These are phyloP conservation scores for Camellia granthamiana DNA, from an alignment of 148 eudicot species.

Conservation along the genomic window DNA sequence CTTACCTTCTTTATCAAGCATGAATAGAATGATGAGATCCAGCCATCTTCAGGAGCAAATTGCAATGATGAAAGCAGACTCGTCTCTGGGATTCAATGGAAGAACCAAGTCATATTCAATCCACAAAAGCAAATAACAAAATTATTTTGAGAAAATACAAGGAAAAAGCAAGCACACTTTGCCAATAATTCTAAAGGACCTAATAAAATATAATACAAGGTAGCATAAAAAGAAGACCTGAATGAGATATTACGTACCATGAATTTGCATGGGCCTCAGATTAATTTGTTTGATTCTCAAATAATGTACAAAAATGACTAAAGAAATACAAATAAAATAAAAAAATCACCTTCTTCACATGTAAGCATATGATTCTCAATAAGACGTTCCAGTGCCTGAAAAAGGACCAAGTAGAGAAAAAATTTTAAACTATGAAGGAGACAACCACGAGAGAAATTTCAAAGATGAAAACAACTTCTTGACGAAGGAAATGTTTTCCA, in stretches of 20 bases:
- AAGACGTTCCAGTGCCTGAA: slow-evolving; percentile 92
- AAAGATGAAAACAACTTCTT: not conserved
- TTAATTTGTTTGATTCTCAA: not conserved
- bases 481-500: not conserved
- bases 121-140: not conserved
- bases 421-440: not conserved
- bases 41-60: slow-evolving; percentile 75
- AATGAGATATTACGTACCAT: not conserved
- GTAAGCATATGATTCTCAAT: slow-evolving; percentile 96
- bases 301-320: not conserved
- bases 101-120: slow-evolving; percentile 12
- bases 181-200: not conserved
- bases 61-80: slow-evolving; percentile 66
- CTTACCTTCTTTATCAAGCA: slow-evolving; percentile 80
- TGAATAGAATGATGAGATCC: slow-evolving; percentile 88
- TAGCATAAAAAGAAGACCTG: not conserved
- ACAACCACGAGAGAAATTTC: not conserved
- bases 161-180: not conserved
- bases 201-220: not conserved
- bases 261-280: too few species aligned
- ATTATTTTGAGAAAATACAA: not conserved
- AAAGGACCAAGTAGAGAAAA: not conserved
- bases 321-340: not conserved
- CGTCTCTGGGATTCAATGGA: slow-evolving; percentile 49
- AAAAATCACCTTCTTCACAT: slow-evolving; percentile 74